Evolutionary conservation across 345 rosid genomes (phyloP), one percentile per base, ranked within the genome.

Genomic region (Cardamine resedifolia): DNA sequence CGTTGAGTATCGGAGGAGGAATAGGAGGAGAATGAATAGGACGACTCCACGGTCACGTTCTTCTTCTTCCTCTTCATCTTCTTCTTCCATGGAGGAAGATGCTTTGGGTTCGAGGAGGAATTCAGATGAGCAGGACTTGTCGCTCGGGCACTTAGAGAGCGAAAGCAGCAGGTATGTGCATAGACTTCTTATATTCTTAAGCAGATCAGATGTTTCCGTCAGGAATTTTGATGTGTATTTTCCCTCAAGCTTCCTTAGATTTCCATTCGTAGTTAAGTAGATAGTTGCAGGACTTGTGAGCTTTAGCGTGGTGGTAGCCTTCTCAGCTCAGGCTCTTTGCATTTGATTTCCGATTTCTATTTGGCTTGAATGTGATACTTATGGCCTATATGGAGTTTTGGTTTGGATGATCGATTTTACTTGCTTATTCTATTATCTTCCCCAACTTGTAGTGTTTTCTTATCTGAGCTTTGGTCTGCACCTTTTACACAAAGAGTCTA

Each of bases 1-100:
- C 27, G 83, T 81, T 58, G 97, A 89, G 88, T 95, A 87, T 79
- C 74, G 84, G 81, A 82, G 90, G 81, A 74, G 97, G 85, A 69
- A 84, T 45, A 76, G 88, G 77, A 74, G 84, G 75, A 83, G 73
- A 70, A 57, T 63, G 1, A 48, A 16, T 70, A 81, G 78, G 80
- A 62, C 62, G 74, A 58, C 74, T 48, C 75, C 73, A 71, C 59
- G 78, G 12, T 78, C 72, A 43, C 77, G 52, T 36, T 64, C 81
- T 33, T 73, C 81, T 8, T 78, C 81, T 0, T 76, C 75, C 0
- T 76, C 79, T 11, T 70, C 78, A 0, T 75, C 81, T 23, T 76
- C 70, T 49, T 75, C 74, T 33, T 61, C 83, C 7, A 31, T 73
- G 61, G 85, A 77, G 71, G 90, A 79, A 74, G 86, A 78, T 52